Evolutionary conservation across 257 asterid genomes (phyloP).

Genomic region (Nemophila menziesii): DNA sequence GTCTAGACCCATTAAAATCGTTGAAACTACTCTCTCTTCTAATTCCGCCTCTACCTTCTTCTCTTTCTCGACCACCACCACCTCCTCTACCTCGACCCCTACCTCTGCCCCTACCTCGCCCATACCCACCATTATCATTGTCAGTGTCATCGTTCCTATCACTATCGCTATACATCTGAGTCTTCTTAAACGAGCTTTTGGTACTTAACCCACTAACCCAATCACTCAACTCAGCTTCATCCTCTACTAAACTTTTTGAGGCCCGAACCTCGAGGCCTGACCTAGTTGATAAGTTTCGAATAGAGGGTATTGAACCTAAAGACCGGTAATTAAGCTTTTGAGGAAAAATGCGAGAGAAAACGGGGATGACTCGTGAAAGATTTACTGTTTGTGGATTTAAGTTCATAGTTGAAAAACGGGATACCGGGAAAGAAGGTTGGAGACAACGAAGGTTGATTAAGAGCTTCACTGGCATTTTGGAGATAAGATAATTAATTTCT

Average conservation of each 20-base stretch:
- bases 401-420: conserved; percentile 23
- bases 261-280: conserved; percentile 20
- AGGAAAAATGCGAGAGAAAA: conserved; percentile 48
- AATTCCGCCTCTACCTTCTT: conserved; percentile 30
- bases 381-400: conserved; percentile 10
- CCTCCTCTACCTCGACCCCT: conserved; percentile 15
- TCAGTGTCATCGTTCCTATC: conserved; percentile 32
- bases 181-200: conserved; percentile 35
- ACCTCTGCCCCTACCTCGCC: conserved; percentile 1
- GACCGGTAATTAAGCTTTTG: conserved; percentile 37
- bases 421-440: conserved; percentile 14
- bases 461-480: not conserved
- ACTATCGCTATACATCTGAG: conserved; percentile 43
- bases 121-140: conserved; percentile 11
- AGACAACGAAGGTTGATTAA: conserved; percentile 25
- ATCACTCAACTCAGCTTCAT: conserved; percentile 84
- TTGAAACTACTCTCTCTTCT: conserved; percentile 28
- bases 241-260: conserved; percentile 75
- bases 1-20: conserved; percentile 11
- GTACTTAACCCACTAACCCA: conserved; percentile 88
- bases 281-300: conserved; percentile 27
- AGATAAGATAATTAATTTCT: not conserved
- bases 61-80: conserved; percentile 42
- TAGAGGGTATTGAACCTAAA: conserved; percentile 11
- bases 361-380: conserved; percentile 26